A percentile compares a stretch with the other conserved stretches of the same genome.
These are phyloP conservation scores for Helotiales sp. DNA, from an alignment of 2,329 filamentous ascomycete genomes.

Conservation along the genomic window DNA sequence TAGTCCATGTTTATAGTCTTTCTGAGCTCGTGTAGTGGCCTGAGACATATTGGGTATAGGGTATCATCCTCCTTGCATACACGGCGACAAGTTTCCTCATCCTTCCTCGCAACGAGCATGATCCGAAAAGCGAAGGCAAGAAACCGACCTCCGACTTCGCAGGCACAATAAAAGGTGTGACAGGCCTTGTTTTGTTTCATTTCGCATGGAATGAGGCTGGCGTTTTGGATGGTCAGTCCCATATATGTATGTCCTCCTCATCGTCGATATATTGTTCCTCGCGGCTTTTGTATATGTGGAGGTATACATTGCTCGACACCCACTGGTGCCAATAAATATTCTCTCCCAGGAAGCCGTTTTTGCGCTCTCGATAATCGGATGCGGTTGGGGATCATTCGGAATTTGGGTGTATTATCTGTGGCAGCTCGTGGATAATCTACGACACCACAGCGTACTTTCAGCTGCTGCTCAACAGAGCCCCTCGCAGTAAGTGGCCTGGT, in stretches of 20 bases:
- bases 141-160: constrained; percentile 39
- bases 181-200: constrained; percentile 52
- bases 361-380: constrained; percentile 14
- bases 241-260: constrained; percentile 21
- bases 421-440: constrained; percentile 20
- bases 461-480: constrained; percentile 29
- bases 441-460: constrained; percentile 29
- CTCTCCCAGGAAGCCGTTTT: constrained; percentile 11
- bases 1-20: too few relatives aligned
- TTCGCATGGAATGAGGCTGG: constrained; percentile 49
- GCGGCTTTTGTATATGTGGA: constrained; percentile 55
- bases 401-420: constrained; percentile 16
- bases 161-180: constrained; percentile 47
- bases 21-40: constrained; percentile 46
- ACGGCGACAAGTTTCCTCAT: constrained; percentile 38
- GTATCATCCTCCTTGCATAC: constrained; percentile 39
- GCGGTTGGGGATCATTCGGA: constrained; percentile 15
- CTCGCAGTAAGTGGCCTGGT: constrained; percentile 25
- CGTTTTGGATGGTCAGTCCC: constrained; percentile 19
- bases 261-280: constrained; percentile 52
- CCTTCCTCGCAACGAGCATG: constrained; percentile 38
- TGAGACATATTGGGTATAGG: constrained; percentile 48
- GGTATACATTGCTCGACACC: constrained; percentile 42
- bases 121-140: not conserved
- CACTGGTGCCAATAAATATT: constrained; percentile 56